Base-by-base conservation (phyloP, 2,329 filamentous ascomycete species). In the Anisogramma anomala region DNA sequence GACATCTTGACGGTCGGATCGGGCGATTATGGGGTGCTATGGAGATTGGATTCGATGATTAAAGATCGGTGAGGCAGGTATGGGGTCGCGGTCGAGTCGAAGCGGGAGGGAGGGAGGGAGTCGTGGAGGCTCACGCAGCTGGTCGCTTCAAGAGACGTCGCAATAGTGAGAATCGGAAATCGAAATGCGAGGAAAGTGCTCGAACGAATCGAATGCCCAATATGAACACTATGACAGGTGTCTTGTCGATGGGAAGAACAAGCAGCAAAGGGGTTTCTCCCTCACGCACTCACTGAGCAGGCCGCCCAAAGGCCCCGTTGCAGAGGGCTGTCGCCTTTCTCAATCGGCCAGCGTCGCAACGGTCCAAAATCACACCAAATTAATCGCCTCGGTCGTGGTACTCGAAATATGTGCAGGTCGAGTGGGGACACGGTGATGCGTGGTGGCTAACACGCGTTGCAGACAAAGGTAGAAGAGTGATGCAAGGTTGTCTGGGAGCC, bases 1-100 rank as follows among this genome's bases (percentile, higher is more conserved):
- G 89, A 77, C 91, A 98, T 94, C 58, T 57, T 84, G 66, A 60
- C 61, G 58, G 52, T 57, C 51, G 46, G 25, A 19, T 62, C 61
- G 57, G 52, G 58, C 52, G 43, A 26, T 32, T 11, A 33, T 32
- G 25, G 14, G 15, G 14, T 13, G 18, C 18, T 8, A 17, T 20
- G n/a, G n/a, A 18, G n/a, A 27, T 46, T 27, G 26, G 32, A 22
- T 36, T 33, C 39, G 44, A 46, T 41, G 36, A 39, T 37, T 41
- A 43, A 39, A 36, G 38, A 36, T 42, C 41, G 47, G 13, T 26
- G 14, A 11, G 17, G 6, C n/a, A 23, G 9, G 15, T 6, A 2
- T 36, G 42, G 37, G 5, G 22, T 23, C 22, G 22, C 5, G 5
- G 45, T 43, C 13, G 30, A 22, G 30, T 32, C 32, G 30, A 33